Base-by-base conservation (phyloP, 2,329 filamentous ascomycete genomes). In the Sporothrix brunneoviolacea region DNA sequence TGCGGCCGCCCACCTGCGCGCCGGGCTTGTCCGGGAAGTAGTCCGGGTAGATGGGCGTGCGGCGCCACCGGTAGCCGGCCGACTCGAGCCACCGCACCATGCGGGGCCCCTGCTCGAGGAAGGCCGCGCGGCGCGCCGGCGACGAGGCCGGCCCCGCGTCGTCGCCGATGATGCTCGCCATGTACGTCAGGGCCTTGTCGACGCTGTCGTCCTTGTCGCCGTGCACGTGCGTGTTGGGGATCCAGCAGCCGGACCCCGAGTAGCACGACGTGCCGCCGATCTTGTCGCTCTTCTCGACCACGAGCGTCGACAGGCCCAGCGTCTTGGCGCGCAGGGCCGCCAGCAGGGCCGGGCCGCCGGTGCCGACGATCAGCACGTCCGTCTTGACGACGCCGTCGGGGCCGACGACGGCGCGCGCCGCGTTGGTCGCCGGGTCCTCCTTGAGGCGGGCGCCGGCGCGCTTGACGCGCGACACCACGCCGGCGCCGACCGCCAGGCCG, bases 201-300 rank as follows among this genome's bases (percentile, higher is more conserved):
- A 48, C 32, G 46, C 55, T 62, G 55, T 67, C 65, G 27, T 52
- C 7, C 3, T 55, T 39, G 30, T 54, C 53, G 39, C 53, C 47
- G 22, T 54, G 51, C 8, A 63, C 28, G 39, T 61, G 58, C 30
- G 61, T 64, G 46, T 61, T 60, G 2, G 67, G 66, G 10, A 69
- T 60, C 66, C 66, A 69, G 22, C 64, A 51, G 2, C 58, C 61
- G 16, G 63, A 62, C 16, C 65, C 66, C 2, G 66, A 68, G 39
- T 61, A 65, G n/a, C 59, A 59, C 9, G 65, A 59, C 1, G 66
- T 62, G 16, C 67, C 67, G 10, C 66, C 67, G 30, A 67, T 52
- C 21, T 58, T 60, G 28, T 54, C 38, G 8, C 54, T 54, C 52
- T 68, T 68, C 48, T 69, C 66, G 37, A 64, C 55, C 8, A 69